A percentile compares a stretch with the other conserved stretches of the same genome.
phyloP scores from a whole-genome alignment of 805 yeast species.

The Myxozyma vanderwaltii region DNA sequence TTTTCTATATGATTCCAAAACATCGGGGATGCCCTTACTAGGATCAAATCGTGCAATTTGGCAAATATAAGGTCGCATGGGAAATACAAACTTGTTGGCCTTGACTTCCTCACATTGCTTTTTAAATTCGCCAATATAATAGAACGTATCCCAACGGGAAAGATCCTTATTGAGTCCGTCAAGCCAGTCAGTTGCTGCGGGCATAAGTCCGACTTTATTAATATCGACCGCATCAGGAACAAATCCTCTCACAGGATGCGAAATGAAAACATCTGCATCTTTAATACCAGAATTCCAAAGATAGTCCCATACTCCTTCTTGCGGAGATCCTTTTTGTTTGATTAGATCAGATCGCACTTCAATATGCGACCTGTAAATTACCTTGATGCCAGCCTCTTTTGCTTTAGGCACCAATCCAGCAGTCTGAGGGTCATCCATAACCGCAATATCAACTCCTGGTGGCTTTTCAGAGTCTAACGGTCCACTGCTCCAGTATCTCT shows the following conservation, averaged over 20 bases:
- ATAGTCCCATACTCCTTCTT: slow-evolving; percentile 32
- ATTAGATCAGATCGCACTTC: slow-evolving; percentile 32
- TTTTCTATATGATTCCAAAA: slow-evolving; percentile 28
- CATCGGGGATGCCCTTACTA: slow-evolving; percentile 34
- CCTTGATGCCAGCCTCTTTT: slow-evolving; percentile 28
- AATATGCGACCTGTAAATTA: slow-evolving; percentile 33
- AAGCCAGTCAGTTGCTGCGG: slow-evolving; percentile 34
- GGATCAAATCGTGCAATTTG: slow-evolving; percentile 35
- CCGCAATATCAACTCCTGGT: slow-evolving; percentile 32
- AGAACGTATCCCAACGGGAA: slow-evolving; percentile 31
- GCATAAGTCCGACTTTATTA: slow-evolving; percentile 27
- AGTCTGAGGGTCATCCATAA: slow-evolving; percentile 32
- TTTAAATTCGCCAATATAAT: slow-evolving; percentile 28
- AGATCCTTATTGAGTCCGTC: slow-evolving; percentile 32
- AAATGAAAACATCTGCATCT: slow-evolving; percentile 32
- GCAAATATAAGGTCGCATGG: slow-evolving; percentile 32
- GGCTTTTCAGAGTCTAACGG: slow-evolving; percentile 25
- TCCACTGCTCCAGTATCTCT: slow-evolving; percentile 28
- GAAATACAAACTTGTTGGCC: slow-evolving; percentile 30
- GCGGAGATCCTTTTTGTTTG: slow-evolving; percentile 26
- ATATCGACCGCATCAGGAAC: slow-evolving; percentile 28
- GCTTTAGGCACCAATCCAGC: slow-evolving; percentile 28
- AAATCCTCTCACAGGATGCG: slow-evolving; percentile 34
- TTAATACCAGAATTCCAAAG: slow-evolving; percentile 30
- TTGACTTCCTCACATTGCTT: slow-evolving; percentile 28